Percentiles rank a stretch among this genome's conserved stretches.
These are phyloP conservation scores for Carex pumila DNA, from an alignment of 176 grass and related monocot genomes.

Conservation along the genomic window DNA sequence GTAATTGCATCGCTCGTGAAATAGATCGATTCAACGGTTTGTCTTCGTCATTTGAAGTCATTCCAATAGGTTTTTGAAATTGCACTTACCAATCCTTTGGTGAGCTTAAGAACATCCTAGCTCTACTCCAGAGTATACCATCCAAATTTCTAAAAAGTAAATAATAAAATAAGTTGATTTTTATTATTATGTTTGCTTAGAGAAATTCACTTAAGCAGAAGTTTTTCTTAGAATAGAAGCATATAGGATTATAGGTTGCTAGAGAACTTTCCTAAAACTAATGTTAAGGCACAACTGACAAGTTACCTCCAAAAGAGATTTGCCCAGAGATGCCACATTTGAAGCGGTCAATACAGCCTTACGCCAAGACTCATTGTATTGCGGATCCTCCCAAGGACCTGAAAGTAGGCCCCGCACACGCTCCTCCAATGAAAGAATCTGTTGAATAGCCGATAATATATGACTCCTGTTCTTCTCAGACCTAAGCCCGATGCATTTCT, in stretches of 20 bases:
- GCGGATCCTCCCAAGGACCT: constrained; percentile 90
- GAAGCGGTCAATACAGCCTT: constrained; percentile 62
- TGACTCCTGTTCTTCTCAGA: constrained; percentile 63
- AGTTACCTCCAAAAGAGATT: constrained; percentile 73
- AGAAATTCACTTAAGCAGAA: neutral
- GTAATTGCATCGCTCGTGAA: too few species aligned
- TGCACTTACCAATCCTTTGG: too few species aligned
- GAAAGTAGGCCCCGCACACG: constrained; percentile 62
- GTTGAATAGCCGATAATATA: constrained; percentile 45
- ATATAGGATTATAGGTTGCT: neutral
- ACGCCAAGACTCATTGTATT: constrained; percentile 62
- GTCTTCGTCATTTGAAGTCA: too few species aligned
- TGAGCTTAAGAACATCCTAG: too few species aligned
- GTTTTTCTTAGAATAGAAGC: neutral
- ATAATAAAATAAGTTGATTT: neutral
- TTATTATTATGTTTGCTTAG: neutral
- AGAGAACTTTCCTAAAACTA: neutral
- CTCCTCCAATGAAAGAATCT: constrained; percentile 74
- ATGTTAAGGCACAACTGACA: neutral
- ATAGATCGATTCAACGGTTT: too few species aligned
- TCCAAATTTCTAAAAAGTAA: neutral
- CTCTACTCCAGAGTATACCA: neutral
- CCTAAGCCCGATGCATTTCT: constrained; percentile 11
- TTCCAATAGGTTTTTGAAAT: too few species aligned
- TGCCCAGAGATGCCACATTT: constrained; percentile 51